Evolutionary conservation across 495 filamentous ascomycete genomes (phyloP).

Genomic region (Echria macrotheca): DNA sequence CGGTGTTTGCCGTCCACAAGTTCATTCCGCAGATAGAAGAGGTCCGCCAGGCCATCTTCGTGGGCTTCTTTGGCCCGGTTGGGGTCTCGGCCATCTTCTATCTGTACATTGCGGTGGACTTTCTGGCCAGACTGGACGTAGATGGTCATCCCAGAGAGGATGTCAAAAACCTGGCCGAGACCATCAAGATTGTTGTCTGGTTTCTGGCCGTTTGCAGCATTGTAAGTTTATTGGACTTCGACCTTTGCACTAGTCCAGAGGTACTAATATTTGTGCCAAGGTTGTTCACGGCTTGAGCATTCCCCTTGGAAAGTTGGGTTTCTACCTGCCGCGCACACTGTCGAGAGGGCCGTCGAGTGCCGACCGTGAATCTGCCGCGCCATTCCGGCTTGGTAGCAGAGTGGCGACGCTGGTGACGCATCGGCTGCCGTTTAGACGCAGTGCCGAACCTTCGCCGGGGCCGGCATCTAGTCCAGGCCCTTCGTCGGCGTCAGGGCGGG

Average conservation of each 20-base stretch:
- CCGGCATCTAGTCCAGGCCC: not conserved
- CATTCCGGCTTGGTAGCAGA: conserved; percentile 23
- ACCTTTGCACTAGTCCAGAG: not conserved
- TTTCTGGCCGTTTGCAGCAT: conserved; percentile 83
- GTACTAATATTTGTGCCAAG: conserved; percentile 32
- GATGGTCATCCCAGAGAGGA: conserved; percentile 58
- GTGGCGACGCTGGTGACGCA: conserved; percentile 26
- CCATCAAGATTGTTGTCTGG: conserved; percentile 72
- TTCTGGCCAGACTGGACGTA: conserved; percentile 52
- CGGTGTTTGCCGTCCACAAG: conserved; percentile 67
- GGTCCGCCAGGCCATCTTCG: conserved; percentile 67
- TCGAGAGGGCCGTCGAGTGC: conserved; percentile 42
- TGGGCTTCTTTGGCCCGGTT: conserved; percentile 92
- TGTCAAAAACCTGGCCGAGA: conserved; percentile 56
- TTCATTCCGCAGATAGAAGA: conserved; percentile 77
- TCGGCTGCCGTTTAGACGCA: conserved; percentile 14
- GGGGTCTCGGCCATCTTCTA: conserved; percentile 93
- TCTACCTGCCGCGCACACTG: conserved; percentile 71
- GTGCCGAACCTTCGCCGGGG: conserved; percentile 19
- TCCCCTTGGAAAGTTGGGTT: conserved; percentile 75
- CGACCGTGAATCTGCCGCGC: conserved; percentile 9
- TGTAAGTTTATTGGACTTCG: conserved; percentile 46
- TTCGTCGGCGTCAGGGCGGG: conserved; percentile 15
- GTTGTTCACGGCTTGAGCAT: conserved; percentile 83
- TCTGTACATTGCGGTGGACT: conserved; percentile 72